Conservation (phyloP, 768 basidiomycete genomes). For the Collybia mongolica region DNA sequence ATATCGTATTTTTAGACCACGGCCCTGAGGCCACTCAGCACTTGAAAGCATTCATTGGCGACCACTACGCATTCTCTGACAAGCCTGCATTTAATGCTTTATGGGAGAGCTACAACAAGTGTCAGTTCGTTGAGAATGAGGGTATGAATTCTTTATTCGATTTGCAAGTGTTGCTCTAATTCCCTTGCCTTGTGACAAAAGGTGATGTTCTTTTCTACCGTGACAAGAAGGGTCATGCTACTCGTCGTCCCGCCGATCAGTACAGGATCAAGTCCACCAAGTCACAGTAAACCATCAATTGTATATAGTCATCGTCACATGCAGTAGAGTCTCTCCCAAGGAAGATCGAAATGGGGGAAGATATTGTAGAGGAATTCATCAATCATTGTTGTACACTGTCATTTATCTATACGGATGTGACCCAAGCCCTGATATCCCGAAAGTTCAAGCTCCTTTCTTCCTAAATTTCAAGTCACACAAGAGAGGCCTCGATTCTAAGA, state of each 20-base stretch:
- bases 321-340: too few species aligned
- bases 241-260: conserved; percentile 30
- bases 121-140: conserved; percentile 60
- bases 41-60: conserved; percentile 47
- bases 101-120: conserved; percentile 56
- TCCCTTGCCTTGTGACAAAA: conserved; percentile 4
- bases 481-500: too few species aligned
- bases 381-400: too few species aligned
- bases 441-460: too few species aligned
- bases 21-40: conserved; percentile 51
- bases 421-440: too few species aligned
- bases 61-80: conserved; percentile 46
- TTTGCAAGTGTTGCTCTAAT: not conserved
- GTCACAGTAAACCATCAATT: conserved; percentile 1
- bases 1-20: conserved; percentile 36
- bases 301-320: too few species aligned
- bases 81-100: conserved; percentile 43
- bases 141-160: conserved; percentile 23
- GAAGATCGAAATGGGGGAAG: too few species aligned
- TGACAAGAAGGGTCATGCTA: conserved; percentile 37
- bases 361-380: too few species aligned
- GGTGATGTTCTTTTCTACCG: conserved; percentile 46
- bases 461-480: too few species aligned
- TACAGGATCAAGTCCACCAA: conserved; percentile 10
- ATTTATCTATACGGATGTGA: too few species aligned